phyloP scores from a whole-genome alignment of 495 filamentous ascomycete genomes.

The Penicillium cosmopolitanum region DNA sequence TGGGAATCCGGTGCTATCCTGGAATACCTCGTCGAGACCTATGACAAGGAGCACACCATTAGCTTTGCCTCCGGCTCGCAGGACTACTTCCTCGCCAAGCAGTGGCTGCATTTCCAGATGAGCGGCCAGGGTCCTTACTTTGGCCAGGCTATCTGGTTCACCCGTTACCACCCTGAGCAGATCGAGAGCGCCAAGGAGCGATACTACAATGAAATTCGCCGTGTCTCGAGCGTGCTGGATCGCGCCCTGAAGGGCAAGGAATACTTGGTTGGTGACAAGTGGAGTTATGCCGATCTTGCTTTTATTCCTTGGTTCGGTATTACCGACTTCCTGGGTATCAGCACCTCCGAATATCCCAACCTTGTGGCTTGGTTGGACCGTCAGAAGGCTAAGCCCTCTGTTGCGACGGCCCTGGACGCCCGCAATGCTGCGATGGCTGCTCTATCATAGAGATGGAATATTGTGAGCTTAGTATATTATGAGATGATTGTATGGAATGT shows the following conservation, averaged over 20 bases:
- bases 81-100: slow-evolving; percentile 58
- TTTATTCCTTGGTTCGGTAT: slow-evolving; percentile 59
- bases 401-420: slow-evolving; percentile 45
- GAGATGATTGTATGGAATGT: too few relatives aligned
- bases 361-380: slow-evolving; percentile 48
- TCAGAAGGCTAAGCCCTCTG: slow-evolving; percentile 39
- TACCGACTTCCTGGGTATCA: slow-evolving; percentile 23
- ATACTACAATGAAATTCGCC: slow-evolving; percentile 62
- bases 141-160: slow-evolving; percentile 62
- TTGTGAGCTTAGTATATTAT: too few relatives aligned
- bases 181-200: slow-evolving; percentile 60
- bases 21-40: slow-evolving; percentile 71
- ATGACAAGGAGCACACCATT: slow-evolving; percentile 65
- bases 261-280: slow-evolving; percentile 63
- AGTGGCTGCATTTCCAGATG: slow-evolving; percentile 70
- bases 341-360: slow-evolving; percentile 44
- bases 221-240: slow-evolving; percentile 63
- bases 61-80: slow-evolving; percentile 53
- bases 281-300: slow-evolving; percentile 60
- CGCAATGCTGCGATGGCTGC: slow-evolving; percentile 29
- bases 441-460: slow-evolving; percentile 4
- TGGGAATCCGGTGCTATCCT: slow-evolving; percentile 79
- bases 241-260: slow-evolving; percentile 50
- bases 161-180: slow-evolving; percentile 57
- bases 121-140: slow-evolving; percentile 74